Conservation (phyloP, 2,329 filamentous ascomycete genomes). For the Bipolaris gigantea region DNA sequence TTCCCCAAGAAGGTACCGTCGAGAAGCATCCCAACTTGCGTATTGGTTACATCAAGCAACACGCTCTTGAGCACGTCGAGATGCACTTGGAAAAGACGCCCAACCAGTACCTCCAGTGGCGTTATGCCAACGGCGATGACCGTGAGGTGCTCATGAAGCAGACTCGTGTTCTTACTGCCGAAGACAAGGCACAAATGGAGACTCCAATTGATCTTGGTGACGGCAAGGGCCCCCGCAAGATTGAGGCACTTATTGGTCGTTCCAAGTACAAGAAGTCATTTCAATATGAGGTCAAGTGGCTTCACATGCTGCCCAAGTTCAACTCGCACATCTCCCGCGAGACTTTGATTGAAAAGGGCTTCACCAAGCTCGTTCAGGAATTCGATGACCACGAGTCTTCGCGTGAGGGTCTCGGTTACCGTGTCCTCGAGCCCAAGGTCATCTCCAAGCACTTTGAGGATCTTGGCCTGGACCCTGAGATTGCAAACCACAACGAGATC, state of each 20-base stretch:
- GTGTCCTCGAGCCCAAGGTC: slow-evolving; percentile 85
- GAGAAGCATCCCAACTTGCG: slow-evolving; percentile 98
- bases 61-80: slow-evolving; percentile 97
- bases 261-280: slow-evolving; percentile 99
- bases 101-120: slow-evolving; percentile 98
- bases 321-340: slow-evolving; percentile 93
- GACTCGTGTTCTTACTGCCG: slow-evolving; percentile 82
- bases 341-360: slow-evolving; percentile 82
- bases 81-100: slow-evolving; percentile 99
- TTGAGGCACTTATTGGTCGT: slow-evolving; percentile 90
- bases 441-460: slow-evolving; percentile 99
- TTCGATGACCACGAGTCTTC: slow-evolving; percentile 99
- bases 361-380: slow-evolving; percentile 92
- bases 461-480: slow-evolving; percentile 92
- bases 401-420: slow-evolving; percentile 96
- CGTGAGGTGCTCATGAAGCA: slow-evolving; percentile 98
- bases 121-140: slow-evolving; percentile 95
- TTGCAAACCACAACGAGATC: slow-evolving; percentile 98
- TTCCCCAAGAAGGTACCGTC: slow-evolving; percentile 81
- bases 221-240: slow-evolving; percentile 72
- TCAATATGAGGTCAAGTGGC: slow-evolving; percentile 98
- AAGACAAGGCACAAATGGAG: slow-evolving; percentile 88
- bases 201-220: slow-evolving; percentile 84
- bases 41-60: slow-evolving; percentile 99
- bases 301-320: slow-evolving; percentile 82